phyloP scores from a whole-genome alignment of 805 yeast genomes.

The Schwanniomyces pseudopolymorphus region DNA sequence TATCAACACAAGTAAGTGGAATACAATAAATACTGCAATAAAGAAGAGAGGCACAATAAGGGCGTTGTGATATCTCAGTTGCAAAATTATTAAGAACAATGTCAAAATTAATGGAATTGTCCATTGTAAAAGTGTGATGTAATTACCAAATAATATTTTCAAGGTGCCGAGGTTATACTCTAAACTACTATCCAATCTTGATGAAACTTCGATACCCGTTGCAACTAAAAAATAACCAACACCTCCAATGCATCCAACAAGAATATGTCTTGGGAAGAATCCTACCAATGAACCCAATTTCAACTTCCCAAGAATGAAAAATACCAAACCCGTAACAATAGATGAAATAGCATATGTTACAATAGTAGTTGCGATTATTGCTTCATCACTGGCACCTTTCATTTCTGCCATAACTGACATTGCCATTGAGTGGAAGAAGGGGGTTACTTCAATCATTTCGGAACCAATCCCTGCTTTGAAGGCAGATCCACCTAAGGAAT shows the following conservation, averaged over 20 bases:
- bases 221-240: constrained; percentile 90
- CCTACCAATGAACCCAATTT: constrained; percentile 85
- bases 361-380: constrained; percentile 79
- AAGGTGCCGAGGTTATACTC: constrained; percentile 62
- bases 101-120: constrained; percentile 67
- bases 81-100: constrained; percentile 53
- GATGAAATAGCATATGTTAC: constrained; percentile 83
- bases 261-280: constrained; percentile 92
- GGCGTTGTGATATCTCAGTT: constrained; percentile 58
- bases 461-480: constrained; percentile 92
- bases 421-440: constrained; percentile 96
- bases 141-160: constrained; percentile 43
- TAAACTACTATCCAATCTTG: constrained; percentile 74
- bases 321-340: constrained; percentile 81
- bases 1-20: constrained; percentile 65
- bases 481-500: constrained; percentile 86
- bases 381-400: constrained; percentile 48
- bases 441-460: constrained; percentile 99
- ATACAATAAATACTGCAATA: constrained; percentile 63
- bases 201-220: constrained; percentile 90
- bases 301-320: constrained; percentile 73
- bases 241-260: constrained; percentile 98
- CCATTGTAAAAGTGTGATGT: constrained; percentile 51
- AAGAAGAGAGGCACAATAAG: constrained; percentile 80
- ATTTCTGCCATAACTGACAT: constrained; percentile 58